These are phyloP conservation scores for Phytophthora agathidicida DNA, from an alignment of 352 stramenopile genomes.

Conservation along the genomic window DNA sequence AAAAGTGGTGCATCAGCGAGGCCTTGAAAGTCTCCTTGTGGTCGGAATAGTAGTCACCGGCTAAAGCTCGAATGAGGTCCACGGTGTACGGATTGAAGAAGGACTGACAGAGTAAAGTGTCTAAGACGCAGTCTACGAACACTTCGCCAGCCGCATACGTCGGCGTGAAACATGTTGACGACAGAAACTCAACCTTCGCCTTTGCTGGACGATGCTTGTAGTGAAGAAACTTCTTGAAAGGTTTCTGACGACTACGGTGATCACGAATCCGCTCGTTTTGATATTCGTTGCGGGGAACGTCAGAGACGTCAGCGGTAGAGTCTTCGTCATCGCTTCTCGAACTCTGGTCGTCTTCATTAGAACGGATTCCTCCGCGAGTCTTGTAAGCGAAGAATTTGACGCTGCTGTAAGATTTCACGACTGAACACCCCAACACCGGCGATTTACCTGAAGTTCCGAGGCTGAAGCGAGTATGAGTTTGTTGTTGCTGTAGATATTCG, in stretches of 20 bases:
- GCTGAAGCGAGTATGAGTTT: background rate
- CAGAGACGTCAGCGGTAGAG: background rate
- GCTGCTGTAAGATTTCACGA: slow-evolving; percentile 60
- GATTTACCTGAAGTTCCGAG: background rate
- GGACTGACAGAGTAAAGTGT: slow-evolving; percentile 71
- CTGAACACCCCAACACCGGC: slow-evolving; percentile 41
- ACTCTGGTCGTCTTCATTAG: slow-evolving; percentile 18
- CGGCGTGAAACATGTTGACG: slow-evolving; percentile 43
- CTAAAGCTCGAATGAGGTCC: slow-evolving; percentile 57
- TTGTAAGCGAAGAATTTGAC: slow-evolving; percentile 70
- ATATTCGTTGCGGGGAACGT: slow-evolving; percentile 16
- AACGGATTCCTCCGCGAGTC: background rate
- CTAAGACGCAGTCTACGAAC: slow-evolving; percentile 65
- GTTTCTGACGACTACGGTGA: background rate
- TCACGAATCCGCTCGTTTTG: slow-evolving; percentile 12
- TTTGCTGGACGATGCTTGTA: background rate
- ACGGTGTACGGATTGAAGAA: slow-evolving; percentile 81
- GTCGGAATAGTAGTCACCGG: slow-evolving; percentile 43
- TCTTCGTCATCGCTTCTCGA: slow-evolving; percentile 26
- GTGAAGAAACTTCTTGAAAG: slow-evolving; percentile 14
- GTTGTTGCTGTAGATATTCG: slow-evolving; percentile 32
- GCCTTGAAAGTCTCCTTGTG: slow-evolving; percentile 16
- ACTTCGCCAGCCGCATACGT: slow-evolving; percentile 63
- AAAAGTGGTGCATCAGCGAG: slow-evolving; percentile 19
- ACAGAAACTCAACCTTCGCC: slow-evolving; percentile 28